A percentile compares a stretch with the other conserved stretches of the same genome.
Conservation (phyloP, 2,329 filamentous ascomycete genomes). For the Graphiopsis chlorocephala region DNA sequence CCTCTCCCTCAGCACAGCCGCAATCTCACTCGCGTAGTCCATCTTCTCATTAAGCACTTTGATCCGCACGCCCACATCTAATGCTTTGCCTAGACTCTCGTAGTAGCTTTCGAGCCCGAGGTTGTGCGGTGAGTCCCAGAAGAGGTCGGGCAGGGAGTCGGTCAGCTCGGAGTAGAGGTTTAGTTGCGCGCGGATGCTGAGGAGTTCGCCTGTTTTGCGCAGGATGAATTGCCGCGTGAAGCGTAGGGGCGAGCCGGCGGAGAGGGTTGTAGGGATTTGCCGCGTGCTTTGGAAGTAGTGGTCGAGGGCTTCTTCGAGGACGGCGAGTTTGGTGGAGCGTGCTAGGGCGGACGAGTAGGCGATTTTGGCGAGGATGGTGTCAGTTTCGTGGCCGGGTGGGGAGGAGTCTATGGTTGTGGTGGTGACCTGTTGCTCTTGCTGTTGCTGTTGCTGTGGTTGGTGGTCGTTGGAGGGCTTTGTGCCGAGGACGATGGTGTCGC, state of each 20-base stretch:
- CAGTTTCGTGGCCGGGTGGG: conserved; percentile 33
- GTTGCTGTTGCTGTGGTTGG: not conserved
- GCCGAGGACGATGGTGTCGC: conserved; percentile 85
- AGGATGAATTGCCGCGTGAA: conserved; percentile 77
- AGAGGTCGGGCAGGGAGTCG: conserved; percentile 89
- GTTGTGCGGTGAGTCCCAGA: conserved; percentile 91
- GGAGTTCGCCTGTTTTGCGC: conserved; percentile 87
- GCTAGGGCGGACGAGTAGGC: conserved; percentile 94
- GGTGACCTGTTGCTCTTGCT: conserved; percentile 24
- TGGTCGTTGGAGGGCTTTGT: conserved; percentile 53
- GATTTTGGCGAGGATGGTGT: conserved; percentile 81
- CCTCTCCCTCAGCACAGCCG: conserved; percentile 80
- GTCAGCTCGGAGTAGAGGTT: conserved; percentile 97
- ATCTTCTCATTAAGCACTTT: conserved; percentile 93
- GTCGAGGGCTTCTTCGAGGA: conserved; percentile 78
- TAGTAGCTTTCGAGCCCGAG: conserved; percentile 92
- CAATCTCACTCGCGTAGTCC: conserved; percentile 96
- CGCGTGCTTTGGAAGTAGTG: conserved; percentile 86
- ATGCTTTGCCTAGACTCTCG: conserved; percentile 82
- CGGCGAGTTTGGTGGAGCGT: conserved; percentile 87
- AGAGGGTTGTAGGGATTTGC: conserved; percentile 74
- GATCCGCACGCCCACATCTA: conserved; percentile 90
- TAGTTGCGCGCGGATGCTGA: conserved; percentile 83
- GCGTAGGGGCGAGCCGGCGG: conserved; percentile 61
- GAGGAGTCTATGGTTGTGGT: not conserved